phyloP scores from a whole-genome alignment of 257 asterid genomes.

The Handroanthus guayacan region DNA sequence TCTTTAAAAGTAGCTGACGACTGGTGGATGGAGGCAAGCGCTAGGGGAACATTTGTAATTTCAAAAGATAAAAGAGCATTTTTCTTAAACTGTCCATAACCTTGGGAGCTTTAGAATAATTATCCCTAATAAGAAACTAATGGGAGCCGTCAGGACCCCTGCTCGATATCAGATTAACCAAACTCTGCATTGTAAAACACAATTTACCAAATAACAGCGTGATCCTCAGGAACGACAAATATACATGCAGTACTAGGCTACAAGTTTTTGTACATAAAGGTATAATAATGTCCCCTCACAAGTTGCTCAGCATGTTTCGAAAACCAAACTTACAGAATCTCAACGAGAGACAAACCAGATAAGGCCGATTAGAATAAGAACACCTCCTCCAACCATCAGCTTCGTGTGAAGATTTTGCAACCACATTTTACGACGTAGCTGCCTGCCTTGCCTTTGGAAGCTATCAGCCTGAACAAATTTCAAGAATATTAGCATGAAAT shows the following conservation, averaged over 20 bases:
- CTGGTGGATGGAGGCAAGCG: too few relatives aligned
- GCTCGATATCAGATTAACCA: background rate
- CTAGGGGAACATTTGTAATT: too few relatives aligned
- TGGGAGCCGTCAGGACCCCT: background rate
- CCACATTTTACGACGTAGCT: slow-evolving; percentile 95
- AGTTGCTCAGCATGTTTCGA: slow-evolving; percentile 23
- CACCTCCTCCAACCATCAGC: slow-evolving; percentile 73
- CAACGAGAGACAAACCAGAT: slow-evolving; percentile 74
- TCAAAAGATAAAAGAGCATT: too few relatives aligned
- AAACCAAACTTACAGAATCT: slow-evolving; percentile 46
- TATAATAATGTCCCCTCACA: background rate
- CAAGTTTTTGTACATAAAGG: slow-evolving; percentile 39
- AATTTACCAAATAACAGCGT: slow-evolving; percentile 28
- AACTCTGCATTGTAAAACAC: slow-evolving; percentile 30
- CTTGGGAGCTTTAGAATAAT: background rate
- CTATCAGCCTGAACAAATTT: slow-evolving; percentile 80
- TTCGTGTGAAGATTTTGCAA: slow-evolving; percentile 86
- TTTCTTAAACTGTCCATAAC: too few relatives aligned
- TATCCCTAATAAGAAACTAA: background rate
- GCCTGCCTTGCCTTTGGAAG: slow-evolving; percentile 97
- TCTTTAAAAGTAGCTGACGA: too few relatives aligned
- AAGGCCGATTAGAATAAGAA: slow-evolving; percentile 55
- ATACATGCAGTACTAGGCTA: slow-evolving; percentile 32
- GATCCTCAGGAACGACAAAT: slow-evolving; percentile 31
- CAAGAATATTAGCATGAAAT: slow-evolving; percentile 11